Evolutionary conservation across 73 alveolate genomes (phyloP).

Genomic region (Blepharisma stoltei): DNA sequence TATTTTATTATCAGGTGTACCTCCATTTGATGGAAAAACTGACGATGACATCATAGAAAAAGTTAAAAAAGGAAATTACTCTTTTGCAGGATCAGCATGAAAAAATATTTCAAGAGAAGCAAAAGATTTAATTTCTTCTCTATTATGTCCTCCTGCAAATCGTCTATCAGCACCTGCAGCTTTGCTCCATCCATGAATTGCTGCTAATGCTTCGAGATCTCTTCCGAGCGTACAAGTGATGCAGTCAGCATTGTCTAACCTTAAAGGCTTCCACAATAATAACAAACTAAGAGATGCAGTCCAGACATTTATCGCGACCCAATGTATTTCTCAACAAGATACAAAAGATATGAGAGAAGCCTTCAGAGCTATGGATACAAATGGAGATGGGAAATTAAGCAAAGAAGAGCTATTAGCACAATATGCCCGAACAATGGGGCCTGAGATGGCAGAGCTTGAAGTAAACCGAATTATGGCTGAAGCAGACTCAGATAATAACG

Average conservation of each 20-base stretch:
- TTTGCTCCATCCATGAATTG: constrained; percentile 53
- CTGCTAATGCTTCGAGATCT: neutral
- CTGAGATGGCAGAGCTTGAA: constrained; percentile 40
- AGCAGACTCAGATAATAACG: constrained; percentile 55
- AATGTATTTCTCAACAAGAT: constrained; percentile 1
- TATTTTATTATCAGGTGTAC: constrained; percentile 67
- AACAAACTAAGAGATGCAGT: constrained; percentile 16
- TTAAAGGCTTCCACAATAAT: neutral
- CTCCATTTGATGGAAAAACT: constrained; percentile 81
- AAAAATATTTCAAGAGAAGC: constrained; percentile 54
- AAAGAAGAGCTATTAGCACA: constrained; percentile 42
- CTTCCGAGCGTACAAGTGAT: neutral
- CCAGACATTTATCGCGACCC: constrained; percentile 13
- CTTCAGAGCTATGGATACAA: constrained; percentile 39
- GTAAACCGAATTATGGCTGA: constrained; percentile 42
- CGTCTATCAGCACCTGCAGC: constrained; percentile 60
- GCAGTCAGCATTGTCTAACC: neutral
- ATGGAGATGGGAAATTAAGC: constrained; percentile 48
- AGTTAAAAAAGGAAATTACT: constrained; percentile 46
- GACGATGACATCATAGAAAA: constrained; percentile 63
- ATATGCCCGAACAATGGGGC: constrained; percentile 29
- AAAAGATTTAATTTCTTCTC: constrained; percentile 44
- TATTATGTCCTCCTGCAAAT: constrained; percentile 44
- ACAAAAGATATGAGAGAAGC: constrained; percentile 28
- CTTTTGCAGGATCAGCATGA: constrained; percentile 49